Evolutionary conservation across 768 basidiomycete species (phyloP).

Genomic region (Pleurotus pulmonarius): DNA sequence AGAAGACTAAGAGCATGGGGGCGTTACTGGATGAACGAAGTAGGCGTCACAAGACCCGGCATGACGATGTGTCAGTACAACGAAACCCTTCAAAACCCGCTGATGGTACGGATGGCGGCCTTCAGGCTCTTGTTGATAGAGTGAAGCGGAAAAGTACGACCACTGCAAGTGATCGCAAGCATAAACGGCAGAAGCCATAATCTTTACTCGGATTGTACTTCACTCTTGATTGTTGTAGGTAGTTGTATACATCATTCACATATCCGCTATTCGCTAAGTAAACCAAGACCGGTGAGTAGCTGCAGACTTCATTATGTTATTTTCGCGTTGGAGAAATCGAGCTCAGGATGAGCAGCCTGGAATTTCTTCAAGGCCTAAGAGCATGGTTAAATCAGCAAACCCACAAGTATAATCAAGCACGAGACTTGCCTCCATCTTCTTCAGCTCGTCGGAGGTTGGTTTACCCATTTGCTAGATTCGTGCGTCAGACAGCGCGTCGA

Average conservation of each 20-base stretch:
- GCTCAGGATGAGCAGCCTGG: conserved; percentile 85
- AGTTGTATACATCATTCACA: neutral
- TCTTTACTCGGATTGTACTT: neutral
- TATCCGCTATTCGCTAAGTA: neutral
- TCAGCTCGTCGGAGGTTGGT: conserved; percentile 90
- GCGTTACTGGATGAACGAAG: conserved; percentile 83
- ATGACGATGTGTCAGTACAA: conserved; percentile 14
- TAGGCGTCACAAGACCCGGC: conserved; percentile 46
- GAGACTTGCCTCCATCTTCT: conserved; percentile 77
- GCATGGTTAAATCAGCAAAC: conserved; percentile 1
- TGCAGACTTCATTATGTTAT: conserved; percentile 48
- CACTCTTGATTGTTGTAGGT: too few relatives aligned
- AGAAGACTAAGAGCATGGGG: conserved; percentile 88
- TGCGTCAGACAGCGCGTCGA: conserved; percentile 1
- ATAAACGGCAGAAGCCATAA: conserved; percentile 38
- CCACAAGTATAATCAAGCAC: neutral
- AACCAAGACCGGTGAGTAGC: neutral
- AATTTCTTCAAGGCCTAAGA: conserved; percentile 81
- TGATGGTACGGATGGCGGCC: conserved; percentile 26
- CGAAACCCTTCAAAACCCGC: conserved; percentile 10
- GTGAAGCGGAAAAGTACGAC: conserved; percentile 74
- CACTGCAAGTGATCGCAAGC: conserved; percentile 16
- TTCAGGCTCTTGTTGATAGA: conserved; percentile 76
- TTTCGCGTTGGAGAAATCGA: conserved; percentile 92
- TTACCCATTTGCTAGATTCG: conserved; percentile 82